A percentile compares a stretch with the other conserved stretches of the same genome.
phyloP scores from a whole-genome alignment of 2,329 filamentous ascomycete genomes.

The Akanthomyces muscarius region DNA sequence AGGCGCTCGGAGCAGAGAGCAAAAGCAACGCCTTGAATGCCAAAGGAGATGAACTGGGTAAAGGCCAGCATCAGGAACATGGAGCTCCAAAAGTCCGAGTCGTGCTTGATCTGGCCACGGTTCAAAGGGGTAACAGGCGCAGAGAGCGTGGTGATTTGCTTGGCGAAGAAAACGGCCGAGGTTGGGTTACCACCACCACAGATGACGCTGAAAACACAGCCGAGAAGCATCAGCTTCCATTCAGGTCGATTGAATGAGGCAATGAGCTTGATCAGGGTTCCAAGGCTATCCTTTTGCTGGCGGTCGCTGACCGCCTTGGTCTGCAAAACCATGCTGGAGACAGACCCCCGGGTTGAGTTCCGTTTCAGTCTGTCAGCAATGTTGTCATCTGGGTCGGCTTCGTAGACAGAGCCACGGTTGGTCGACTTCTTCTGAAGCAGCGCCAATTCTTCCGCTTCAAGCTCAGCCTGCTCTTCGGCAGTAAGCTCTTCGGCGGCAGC shows the following conservation, averaged over 20 bases:
- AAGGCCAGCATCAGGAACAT: slow-evolving; percentile 87
- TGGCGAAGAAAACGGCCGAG: slow-evolving; percentile 75
- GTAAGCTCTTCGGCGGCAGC: slow-evolving; percentile 54
- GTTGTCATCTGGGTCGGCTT: slow-evolving; percentile 59
- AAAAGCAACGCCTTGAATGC: slow-evolving; percentile 67
- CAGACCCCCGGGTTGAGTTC: slow-evolving; percentile 52
- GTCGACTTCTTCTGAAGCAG: slow-evolving; percentile 46
- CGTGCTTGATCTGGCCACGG: slow-evolving; percentile 56
- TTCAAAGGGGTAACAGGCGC: slow-evolving; percentile 44
- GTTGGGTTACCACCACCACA: slow-evolving; percentile 77
- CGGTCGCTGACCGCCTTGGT: slow-evolving; percentile 44
- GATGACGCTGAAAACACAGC: slow-evolving; percentile 69
- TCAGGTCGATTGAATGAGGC: slow-evolving; percentile 74
- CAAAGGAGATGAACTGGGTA: slow-evolving; percentile 66
- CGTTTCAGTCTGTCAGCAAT: slow-evolving; percentile 55
- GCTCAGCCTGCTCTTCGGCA: slow-evolving; percentile 46
- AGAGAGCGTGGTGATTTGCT: slow-evolving; percentile 72
- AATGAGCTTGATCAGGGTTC: slow-evolving; percentile 75
- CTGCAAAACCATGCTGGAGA: slow-evolving; percentile 68
- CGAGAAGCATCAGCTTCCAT: slow-evolving; percentile 66
- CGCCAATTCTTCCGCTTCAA: slow-evolving; percentile 48
- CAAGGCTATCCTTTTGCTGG: slow-evolving; percentile 61
- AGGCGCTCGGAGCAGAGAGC: slow-evolving; percentile 84
- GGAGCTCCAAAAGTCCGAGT: slow-evolving; percentile 79
- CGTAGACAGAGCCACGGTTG: slow-evolving; percentile 37